Percentiles rank a stretch among this genome's conserved stretches.
phyloP scores from a whole-genome alignment of 306 rosid species.

The Medicago ruthenica region DNA sequence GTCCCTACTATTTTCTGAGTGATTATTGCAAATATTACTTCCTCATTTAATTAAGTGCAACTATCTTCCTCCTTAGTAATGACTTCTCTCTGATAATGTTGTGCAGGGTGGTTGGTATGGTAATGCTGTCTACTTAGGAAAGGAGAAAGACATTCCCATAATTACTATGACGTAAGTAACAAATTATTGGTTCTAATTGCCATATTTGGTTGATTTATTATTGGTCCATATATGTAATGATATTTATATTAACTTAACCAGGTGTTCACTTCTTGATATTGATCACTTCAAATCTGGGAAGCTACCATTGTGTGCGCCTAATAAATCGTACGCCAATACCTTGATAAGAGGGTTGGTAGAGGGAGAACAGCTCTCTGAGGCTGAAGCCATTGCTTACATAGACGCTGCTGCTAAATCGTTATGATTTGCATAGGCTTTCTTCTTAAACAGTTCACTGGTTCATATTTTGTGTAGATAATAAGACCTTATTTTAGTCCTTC shows the following conservation, averaged over 20 bases:
- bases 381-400: slow-evolving; percentile 69
- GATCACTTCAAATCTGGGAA: slow-evolving; percentile 66
- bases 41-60: neutral
- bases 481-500: neutral
- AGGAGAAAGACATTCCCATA: slow-evolving; percentile 69
- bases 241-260: slow-evolving; percentile 36
- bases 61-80: neutral
- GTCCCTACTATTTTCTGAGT: slow-evolving; percentile 14
- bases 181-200: slow-evolving; percentile 3
- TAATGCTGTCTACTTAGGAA: slow-evolving; percentile 69
- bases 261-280: slow-evolving; percentile 56
- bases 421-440: slow-evolving; percentile 39
- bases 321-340: slow-evolving; percentile 59
- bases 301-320: slow-evolving; percentile 63
- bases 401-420: slow-evolving; percentile 60
- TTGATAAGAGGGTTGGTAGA: slow-evolving; percentile 72
- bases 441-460: slow-evolving; percentile 16
- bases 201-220: neutral
- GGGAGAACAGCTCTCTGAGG: slow-evolving; percentile 74
- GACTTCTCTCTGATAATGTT: slow-evolving; percentile 16
- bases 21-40: slow-evolving; percentile 6
- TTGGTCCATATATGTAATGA: neutral
- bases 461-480: neutral
- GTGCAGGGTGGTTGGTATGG: slow-evolving; percentile 78
- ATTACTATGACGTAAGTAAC: slow-evolving; percentile 82